A percentile compares a stretch with the other conserved stretches of the same genome.
These are phyloP conservation scores for Myriosclerotinia scirpicola DNA, from an alignment of 2,329 filamentous ascomycete genomes.

Conservation along the genomic window DNA sequence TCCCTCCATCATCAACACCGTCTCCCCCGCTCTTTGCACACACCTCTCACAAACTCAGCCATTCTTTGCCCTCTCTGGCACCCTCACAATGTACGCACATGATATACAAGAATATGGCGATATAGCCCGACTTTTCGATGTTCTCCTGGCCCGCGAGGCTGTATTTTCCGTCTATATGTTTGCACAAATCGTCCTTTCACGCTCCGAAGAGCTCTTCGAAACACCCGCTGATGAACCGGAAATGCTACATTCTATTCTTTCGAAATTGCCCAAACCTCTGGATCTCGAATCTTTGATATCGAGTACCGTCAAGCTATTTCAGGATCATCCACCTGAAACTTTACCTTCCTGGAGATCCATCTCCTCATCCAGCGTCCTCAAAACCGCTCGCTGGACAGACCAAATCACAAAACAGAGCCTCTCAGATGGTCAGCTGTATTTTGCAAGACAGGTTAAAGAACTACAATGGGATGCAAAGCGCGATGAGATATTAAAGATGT, in stretches of 20 bases:
- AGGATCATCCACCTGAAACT: conserved; percentile 66
- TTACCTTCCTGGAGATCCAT: conserved; percentile 72
- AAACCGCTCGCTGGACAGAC: conserved; percentile 65
- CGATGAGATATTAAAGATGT: conserved; percentile 49
- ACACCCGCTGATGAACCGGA: conserved; percentile 82
- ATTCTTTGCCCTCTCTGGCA: conserved; percentile 91
- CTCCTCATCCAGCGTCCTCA: conserved; percentile 76
- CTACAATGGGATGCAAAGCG: conserved; percentile 64
- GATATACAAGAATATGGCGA: conserved; percentile 88
- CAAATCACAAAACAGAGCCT: conserved; percentile 56
- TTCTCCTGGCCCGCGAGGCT: conserved; percentile 82
- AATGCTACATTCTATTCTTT: conserved; percentile 85
- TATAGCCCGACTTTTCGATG: conserved; percentile 90
- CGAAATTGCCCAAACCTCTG: conserved; percentile 79
- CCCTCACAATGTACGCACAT: conserved; percentile 93
- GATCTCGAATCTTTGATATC: conserved; percentile 76
- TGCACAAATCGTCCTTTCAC: conserved; percentile 79
- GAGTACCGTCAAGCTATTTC: conserved; percentile 63
- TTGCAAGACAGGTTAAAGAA: conserved; percentile 70
- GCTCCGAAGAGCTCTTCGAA: conserved; percentile 80
- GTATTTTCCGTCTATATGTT: conserved; percentile 90
- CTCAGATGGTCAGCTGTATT: conserved; percentile 65
- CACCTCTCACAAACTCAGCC: conserved; percentile 80
- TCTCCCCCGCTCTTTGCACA: conserved; percentile 67
- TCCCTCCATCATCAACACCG: conserved; percentile 72